Conservation (phyloP, 148 eudicot genomes). For the Chenopodium berlandieri region DNA sequence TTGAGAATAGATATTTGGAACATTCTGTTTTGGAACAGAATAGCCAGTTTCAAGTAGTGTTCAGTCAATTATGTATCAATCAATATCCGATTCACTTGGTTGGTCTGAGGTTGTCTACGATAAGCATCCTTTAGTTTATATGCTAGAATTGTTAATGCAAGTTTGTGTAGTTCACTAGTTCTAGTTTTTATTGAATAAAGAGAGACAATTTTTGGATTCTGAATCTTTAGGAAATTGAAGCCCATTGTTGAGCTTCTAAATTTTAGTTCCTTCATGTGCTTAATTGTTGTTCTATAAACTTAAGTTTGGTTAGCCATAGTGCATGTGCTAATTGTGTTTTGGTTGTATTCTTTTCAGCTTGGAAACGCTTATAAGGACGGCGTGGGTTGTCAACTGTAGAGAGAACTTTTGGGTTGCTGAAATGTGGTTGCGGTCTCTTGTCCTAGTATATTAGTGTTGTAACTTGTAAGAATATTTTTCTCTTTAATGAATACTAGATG, state of each 20-base stretch:
- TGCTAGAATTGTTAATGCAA: too few relatives aligned
- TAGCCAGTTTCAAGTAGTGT: too few relatives aligned
- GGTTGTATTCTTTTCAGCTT: constrained; percentile 13
- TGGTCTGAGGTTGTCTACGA: too few relatives aligned
- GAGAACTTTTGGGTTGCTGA: constrained; percentile 9
- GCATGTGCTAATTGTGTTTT: background rate
- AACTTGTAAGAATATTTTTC: constrained; percentile 18
- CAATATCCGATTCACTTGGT: too few relatives aligned
- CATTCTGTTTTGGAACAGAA: too few relatives aligned
- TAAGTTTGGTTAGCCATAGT: background rate
- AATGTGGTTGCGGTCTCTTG: background rate
- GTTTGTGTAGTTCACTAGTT: too few relatives aligned
- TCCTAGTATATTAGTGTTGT: constrained; percentile 9
- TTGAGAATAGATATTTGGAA: too few relatives aligned
- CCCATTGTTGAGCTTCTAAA: background rate
- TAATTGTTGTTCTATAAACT: background rate
- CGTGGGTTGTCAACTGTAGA: background rate
- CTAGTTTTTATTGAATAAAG: background rate
- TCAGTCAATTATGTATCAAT: too few relatives aligned
- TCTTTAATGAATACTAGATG: background rate
- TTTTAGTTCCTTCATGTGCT: background rate
- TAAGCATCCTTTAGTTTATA: too few relatives aligned
- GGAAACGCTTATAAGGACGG: constrained; percentile 21
- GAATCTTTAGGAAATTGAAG: background rate
- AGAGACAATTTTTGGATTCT: background rate